Evolutionary conservation across 2,329 filamentous ascomycete genomes (phyloP), one percentile per base, ranked within the genome.

Genomic region (Samsoniella hepiali): DNA sequence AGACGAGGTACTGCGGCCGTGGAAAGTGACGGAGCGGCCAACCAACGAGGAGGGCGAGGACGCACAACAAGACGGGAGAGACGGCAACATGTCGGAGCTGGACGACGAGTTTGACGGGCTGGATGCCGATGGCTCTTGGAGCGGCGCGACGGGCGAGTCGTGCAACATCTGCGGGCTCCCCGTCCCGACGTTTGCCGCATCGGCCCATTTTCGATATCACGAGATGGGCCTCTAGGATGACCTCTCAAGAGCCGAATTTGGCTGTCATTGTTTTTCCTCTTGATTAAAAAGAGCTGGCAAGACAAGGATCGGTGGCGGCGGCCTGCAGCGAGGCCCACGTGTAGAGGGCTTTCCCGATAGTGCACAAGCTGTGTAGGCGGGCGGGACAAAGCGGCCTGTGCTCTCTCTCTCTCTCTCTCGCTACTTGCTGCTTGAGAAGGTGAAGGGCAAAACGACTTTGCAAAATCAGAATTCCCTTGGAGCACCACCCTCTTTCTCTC

Each of bases 1-100:
- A 72, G 88, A 91, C 57, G 82, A 86, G 51, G 83, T 87, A 36
- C 76, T 93, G 62, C 86, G 82, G 65, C 86, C 90, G 57, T 93
- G 89, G 78, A 87, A 78, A 58, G 80, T 87, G 1, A 64, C 53
- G 15, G 51, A 66, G n/a, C 81, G 83, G 54, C 71, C 62, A 6
- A 65, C 68, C 8, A 59, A 66, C 3, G 42, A 54, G 5, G 62
- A 64, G 10, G 38, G 59, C 13, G 54, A 61, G 5, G 22, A 22
- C 22, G 22, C 22, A 22, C 22, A 22, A 22, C 65, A 67, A 9
- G 66, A 68, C 6, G 68, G 67, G 55, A 69, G 69, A 1, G 69
- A 72, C 6, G 74, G 22, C 17, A 22, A 22, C 22, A 15, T 27
- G 11, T 1, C 42, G 11, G 47, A 53, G 17, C 32, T 45, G 49